These are phyloP conservation scores for Polymyxa betae DNA, from an alignment of 208 protist genomes.

Conservation along the genomic window DNA sequence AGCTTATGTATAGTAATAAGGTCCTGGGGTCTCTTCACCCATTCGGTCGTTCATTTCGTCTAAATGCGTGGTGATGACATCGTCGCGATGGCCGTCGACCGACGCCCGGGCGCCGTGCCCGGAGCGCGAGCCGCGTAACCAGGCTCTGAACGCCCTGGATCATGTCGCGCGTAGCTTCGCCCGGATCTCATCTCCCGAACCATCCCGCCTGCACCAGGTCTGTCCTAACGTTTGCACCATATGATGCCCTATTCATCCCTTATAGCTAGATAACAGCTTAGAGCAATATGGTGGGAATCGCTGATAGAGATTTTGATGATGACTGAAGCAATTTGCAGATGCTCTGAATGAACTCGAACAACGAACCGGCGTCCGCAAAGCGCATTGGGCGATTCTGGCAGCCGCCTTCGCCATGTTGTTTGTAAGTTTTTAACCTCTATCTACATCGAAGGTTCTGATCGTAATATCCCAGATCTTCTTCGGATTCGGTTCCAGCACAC, in stretches of 20 bases:
- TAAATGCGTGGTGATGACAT: too few relatives aligned
- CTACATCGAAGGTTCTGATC: neutral
- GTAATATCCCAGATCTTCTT: neutral
- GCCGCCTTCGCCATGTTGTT: slow-evolving; percentile 14
- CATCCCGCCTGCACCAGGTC: slow-evolving; percentile 15
- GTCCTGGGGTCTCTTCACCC: too few relatives aligned
- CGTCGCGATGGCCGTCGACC: too few relatives aligned
- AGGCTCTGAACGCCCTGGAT: neutral
- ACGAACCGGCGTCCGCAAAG: neutral
- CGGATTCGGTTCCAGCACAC: slow-evolving; percentile 14
- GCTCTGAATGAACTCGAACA: slow-evolving; percentile 25
- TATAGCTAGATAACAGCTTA: neutral
- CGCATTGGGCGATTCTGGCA: slow-evolving; percentile 18
- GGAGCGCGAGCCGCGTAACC: neutral
- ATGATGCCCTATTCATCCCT: neutral
- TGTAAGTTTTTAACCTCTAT: neutral
- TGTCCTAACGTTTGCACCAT: neutral
- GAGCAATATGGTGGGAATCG: slow-evolving; percentile 31
- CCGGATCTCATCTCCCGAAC: neutral
- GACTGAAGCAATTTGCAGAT: slow-evolving; percentile 3
- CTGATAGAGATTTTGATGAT: too few relatives aligned
- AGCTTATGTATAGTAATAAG: too few relatives aligned
- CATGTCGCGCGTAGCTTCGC: neutral
- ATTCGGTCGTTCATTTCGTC: too few relatives aligned
- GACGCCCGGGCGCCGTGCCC: too few relatives aligned